Conservation (phyloP, 306 rosid species). For the Ormosia emarginata region DNA sequence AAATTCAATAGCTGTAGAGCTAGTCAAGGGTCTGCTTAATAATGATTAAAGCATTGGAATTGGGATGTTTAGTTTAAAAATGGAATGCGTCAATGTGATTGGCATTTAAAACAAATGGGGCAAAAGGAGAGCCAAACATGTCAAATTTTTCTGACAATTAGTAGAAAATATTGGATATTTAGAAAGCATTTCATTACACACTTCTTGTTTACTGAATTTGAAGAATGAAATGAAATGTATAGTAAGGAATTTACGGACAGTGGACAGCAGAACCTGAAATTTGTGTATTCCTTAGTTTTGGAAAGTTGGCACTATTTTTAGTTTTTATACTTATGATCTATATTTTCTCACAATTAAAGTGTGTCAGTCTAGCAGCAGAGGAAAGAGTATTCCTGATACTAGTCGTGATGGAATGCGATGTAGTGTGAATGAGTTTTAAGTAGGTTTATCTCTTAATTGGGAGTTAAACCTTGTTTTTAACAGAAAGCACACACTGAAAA, state of each 20-base stretch:
- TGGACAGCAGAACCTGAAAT: not conserved
- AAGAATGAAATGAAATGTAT: not conserved
- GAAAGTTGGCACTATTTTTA: no score
- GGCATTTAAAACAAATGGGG: not conserved
- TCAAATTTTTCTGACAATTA: not conserved
- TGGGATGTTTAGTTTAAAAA: not conserved
- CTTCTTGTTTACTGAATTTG: no score
- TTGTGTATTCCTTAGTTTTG: not conserved
- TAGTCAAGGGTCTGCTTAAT: not conserved
- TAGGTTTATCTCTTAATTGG: no score
- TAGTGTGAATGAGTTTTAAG: no score
- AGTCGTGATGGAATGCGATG: no score
- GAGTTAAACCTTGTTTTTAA: no score
- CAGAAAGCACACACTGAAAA: no score
- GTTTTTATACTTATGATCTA: no score
- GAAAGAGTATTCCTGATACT: no score
- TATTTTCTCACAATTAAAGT: no score
- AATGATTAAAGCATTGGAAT: not conserved
- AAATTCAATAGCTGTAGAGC: not conserved
- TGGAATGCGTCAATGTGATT: not conserved
- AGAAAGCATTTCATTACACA: not conserved
- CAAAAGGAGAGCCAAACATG: not conserved
- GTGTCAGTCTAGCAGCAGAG: no score
- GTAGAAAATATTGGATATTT: not conserved
- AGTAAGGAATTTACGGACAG: not conserved